Base-by-base conservation (phyloP, 495 filamentous ascomycete genomes). In the Geoglossum glabrum region DNA sequence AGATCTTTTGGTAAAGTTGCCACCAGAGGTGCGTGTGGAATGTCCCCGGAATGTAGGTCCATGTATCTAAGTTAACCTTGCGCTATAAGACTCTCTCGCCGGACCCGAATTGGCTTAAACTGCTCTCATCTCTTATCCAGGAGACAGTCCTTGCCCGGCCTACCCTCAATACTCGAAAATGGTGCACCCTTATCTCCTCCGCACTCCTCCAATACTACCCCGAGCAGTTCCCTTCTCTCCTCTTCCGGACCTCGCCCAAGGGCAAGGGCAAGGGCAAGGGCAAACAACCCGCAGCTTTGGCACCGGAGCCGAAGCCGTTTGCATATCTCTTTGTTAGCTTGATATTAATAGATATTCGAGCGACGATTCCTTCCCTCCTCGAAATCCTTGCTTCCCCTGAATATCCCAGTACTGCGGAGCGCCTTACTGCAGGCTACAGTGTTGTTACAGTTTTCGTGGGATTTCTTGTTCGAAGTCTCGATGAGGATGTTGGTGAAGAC, bases 251-350 rank as follows among this genome's bases (percentile, higher is more conserved):
- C 25, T 34, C 58, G 17, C 62, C 63, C 55, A 60, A 49, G 31
- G 40, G n/a, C n/a, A n/a, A n/a, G n/a, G n/a, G n/a, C n/a, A n/a
- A n/a, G n/a, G n/a, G n/a, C n/a, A n/a, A n/a, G n/a, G n/a, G 40
- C 40, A 45, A 45, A 21, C 17, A 45, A 21, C 40, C 40, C 23
- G 36, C 38, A 26, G 3, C 2, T 3, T 50, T 34, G 15, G 3
- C 5, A 25, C 11, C 8, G 38, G 38, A 46, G 9, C 10, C 57
- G 23, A 54, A 23, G 57, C 76, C 80, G 1, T 74, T 74, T 60
- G 67, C 77, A 7, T 83, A 80, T 60, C 69, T 83, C 23, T 75
- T 85, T 62, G 66, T 83, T 47, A 78, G 75, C 60, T 72, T 80
- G 23, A 65, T 79, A 25, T 68, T 80, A 4, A 76, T 83, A 49